Evolutionary conservation across 441 rosid genomes (phyloP).

Genomic region (Iberis amara): DNA sequence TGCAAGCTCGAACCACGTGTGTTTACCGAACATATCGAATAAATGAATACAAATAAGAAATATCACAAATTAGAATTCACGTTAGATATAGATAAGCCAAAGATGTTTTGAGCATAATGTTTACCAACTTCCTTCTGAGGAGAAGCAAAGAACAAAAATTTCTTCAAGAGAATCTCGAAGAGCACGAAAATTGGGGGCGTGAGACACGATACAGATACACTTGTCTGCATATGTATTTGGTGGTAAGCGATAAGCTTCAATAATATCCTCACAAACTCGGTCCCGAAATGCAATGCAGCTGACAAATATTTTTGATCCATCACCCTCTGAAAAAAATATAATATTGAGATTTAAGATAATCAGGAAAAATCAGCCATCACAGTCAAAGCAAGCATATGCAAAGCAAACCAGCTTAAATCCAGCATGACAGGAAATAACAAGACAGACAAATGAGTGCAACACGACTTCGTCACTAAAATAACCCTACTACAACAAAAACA

Average conservation of each 20-base stretch:
- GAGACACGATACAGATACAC: constrained; percentile 93
- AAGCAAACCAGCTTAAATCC: constrained; percentile 17
- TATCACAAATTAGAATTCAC: neutral
- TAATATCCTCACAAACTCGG: constrained; percentile 90
- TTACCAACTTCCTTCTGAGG: constrained; percentile 79
- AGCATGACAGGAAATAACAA: neutral
- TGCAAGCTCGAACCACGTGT: neutral
- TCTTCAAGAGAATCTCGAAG: constrained; percentile 84
- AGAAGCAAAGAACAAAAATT: constrained; percentile 81
- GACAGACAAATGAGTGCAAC: constrained; percentile 3
- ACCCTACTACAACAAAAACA: neutral
- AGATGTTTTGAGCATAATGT: constrained; percentile 13
- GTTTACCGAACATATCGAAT: constrained; percentile 9
- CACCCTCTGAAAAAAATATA: constrained; percentile 75
- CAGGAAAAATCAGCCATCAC: constrained; percentile 14
- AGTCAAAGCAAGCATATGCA: constrained; percentile 2
- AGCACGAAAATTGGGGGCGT: constrained; percentile 69
- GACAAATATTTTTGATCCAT: constrained; percentile 92
- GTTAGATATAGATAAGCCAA: neutral
- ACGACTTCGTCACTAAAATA: neutral
- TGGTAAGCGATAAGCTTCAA: constrained; percentile 81
- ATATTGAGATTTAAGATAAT: neutral
- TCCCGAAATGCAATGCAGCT: constrained; percentile 93
- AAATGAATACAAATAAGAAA: neutral
- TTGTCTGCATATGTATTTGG: constrained; percentile 85